Percentiles rank a stretch among this genome's conserved stretches.
Evolutionary conservation across 2,329 filamentous ascomycete genomes (phyloP).

Genomic region (Dothistroma pini): DNA sequence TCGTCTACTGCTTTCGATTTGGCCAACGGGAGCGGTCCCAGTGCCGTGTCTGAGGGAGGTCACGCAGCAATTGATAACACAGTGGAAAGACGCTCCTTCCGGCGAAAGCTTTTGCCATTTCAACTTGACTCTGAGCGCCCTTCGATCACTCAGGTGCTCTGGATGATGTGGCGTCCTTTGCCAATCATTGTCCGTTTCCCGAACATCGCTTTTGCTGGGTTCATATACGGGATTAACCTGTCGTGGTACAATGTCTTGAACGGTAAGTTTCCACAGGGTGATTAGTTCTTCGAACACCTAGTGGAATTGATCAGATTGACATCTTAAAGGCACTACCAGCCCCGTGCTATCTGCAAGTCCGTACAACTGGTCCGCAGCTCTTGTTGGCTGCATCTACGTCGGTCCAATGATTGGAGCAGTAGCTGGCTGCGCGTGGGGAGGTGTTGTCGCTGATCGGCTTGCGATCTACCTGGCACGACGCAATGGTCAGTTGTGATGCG

Average conservation of each 20-base stretch:
- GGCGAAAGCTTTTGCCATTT: slow-evolving; percentile 15
- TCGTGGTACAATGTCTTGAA: slow-evolving; percentile 34
- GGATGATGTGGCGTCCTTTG: slow-evolving; percentile 23
- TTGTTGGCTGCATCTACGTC: slow-evolving; percentile 39
- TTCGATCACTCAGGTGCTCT: slow-evolving; percentile 23
- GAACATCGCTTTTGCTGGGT: slow-evolving; percentile 38
- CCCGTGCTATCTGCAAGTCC: slow-evolving; percentile 34
- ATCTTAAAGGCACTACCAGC: slow-evolving; percentile 32
- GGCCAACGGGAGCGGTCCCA: no score
- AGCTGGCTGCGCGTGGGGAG: slow-evolving; percentile 36
- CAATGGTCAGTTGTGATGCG: slow-evolving; percentile 25
- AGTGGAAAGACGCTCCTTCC: not conserved
- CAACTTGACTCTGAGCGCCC: slow-evolving; percentile 18
- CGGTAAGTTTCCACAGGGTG: not conserved
- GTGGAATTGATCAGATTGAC: no score
- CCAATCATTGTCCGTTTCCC: slow-evolving; percentile 36
- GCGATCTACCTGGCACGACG: slow-evolving; percentile 36
- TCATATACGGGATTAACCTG: slow-evolving; percentile 39
- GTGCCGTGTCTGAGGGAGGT: no score
- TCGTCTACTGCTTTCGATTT: not conserved
- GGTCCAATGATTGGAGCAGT: slow-evolving; percentile 35
- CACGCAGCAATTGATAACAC: no score
- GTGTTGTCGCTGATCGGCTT: slow-evolving; percentile 35
- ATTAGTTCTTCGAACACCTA: no score
- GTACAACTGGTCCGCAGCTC: slow-evolving; percentile 36